phyloP scores from a whole-genome alignment of 2,329 filamentous ascomycete genomes.

The Zarea fungicola region DNA sequence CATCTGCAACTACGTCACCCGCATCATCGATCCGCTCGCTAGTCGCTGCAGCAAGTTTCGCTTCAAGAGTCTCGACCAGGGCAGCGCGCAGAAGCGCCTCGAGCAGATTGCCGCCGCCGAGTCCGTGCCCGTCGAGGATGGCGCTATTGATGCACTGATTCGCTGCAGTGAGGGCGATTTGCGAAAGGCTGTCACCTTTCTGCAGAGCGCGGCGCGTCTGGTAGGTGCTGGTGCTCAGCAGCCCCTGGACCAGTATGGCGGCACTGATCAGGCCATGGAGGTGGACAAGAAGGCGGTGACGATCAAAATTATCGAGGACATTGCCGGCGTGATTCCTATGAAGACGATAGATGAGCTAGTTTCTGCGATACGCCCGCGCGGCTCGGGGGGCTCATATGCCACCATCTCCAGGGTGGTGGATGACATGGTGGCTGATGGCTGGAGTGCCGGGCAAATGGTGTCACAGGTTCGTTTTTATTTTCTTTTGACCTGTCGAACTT shows the following conservation, averaged over 20 bases:
- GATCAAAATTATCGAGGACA: conserved; percentile 80
- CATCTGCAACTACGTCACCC: conserved; percentile 97
- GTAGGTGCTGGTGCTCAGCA: conserved; percentile 61
- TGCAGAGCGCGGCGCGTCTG: conserved; percentile 89
- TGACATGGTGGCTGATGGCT: conserved; percentile 91
- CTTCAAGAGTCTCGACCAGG: conserved; percentile 91
- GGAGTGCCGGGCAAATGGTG: conserved; percentile 88
- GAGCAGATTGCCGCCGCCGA: conserved; percentile 79
- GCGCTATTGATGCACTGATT: conserved; percentile 78
- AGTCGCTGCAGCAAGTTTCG: conserved; percentile 93
- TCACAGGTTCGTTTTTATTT: conserved; percentile 53
- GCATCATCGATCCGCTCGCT: conserved; percentile 94
- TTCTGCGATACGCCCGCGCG: conserved; percentile 68
- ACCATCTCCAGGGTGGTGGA: conserved; percentile 74
- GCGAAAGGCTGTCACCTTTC: conserved; percentile 89
- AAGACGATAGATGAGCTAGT: conserved; percentile 65
- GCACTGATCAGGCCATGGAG: conserved; percentile 59
- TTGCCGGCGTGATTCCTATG: conserved; percentile 87
- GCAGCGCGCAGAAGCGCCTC: conserved; percentile 72
- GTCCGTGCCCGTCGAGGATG: conserved; percentile 68
- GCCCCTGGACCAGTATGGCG: conserved; percentile 36
- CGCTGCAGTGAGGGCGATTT: conserved; percentile 89
- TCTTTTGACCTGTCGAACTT: background rate
- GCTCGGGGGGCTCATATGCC: conserved; percentile 61
- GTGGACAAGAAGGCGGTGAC: conserved; percentile 60